Percentiles rank a stretch among this genome's conserved stretches.
Evolutionary conservation across 768 basidiomycete genomes (phyloP).

Genomic region (Gautieria morchelliformis): DNA sequence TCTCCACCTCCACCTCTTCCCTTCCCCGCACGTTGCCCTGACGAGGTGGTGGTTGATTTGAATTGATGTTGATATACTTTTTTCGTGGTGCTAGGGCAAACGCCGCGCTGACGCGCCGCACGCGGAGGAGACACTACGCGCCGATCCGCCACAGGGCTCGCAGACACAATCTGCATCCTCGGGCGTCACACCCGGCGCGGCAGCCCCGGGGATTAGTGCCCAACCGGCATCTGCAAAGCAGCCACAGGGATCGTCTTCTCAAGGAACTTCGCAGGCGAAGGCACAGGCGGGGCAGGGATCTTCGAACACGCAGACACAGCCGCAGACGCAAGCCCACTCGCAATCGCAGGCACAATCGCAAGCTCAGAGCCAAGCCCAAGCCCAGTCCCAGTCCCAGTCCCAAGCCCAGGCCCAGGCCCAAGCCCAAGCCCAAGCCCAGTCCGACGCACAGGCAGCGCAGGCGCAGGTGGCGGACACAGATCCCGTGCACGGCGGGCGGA

Average conservation of each 20-base stretch:
- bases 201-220: too few relatives aligned
- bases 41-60: conserved; percentile 21
- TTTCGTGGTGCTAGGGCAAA: conserved; percentile 30
- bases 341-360: background rate
- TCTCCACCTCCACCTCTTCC: too few relatives aligned
- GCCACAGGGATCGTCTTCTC: too few relatives aligned
- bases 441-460: background rate
- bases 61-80: conserved; percentile 24
- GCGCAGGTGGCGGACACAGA: background rate
- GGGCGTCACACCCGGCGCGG: background rate
- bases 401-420: background rate
- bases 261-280: too few relatives aligned
- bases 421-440: background rate
- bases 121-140: conserved; percentile 68
- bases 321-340: background rate
- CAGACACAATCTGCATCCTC: too few relatives aligned
- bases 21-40: too few relatives aligned
- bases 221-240: too few relatives aligned
- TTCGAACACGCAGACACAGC: background rate
- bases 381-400: background rate
- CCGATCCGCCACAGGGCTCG: conserved; percentile 46
- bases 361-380: background rate
- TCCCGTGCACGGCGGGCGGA: background rate
- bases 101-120: conserved; percentile 77
- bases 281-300: too few relatives aligned